Base-by-base conservation (phyloP, 768 basidiomycete genomes). In the Tylopilus subfusipes region DNA sequence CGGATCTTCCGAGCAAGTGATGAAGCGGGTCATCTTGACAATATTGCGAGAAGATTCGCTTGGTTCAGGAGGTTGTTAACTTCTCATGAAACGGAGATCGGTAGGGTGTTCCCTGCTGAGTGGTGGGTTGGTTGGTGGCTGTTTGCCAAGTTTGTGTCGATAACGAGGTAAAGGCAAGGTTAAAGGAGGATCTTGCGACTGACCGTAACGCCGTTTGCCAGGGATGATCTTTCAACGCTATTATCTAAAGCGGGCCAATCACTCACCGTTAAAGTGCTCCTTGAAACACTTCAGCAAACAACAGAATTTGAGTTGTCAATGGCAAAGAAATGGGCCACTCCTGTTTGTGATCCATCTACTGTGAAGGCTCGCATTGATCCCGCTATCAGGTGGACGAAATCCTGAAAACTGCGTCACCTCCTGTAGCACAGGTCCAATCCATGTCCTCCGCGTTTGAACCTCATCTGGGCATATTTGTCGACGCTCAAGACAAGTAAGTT, bases 11-110 rank as follows among this genome's bases (percentile, higher is more conserved):
- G 90, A 46, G 83, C 90, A 8, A 86, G 85, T 6, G 94, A 97
- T 58, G 97, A 98, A 71, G 93, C 97, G 2, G 97, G 96, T 4
- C 93, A 97, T 63, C 77, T 99, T 43, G 97, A 99, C 73, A 99
- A 99, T 59, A 79, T 97, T 7, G 84, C 92, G 0, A 78, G 97
- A 16, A 82, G 97, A 39, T 98, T 93, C 62, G 92, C 94, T 5
- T 99, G 95, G 94, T 98, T 98, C 73, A 78, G 89, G 21, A 82
- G 95, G 27, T 70, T 94, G 29, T 73, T 99, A 21, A 84, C 86
- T 53, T 84, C 82, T 6, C 91, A 97, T 68, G 95, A 98, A 61
- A 79, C 90, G 9, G 95, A 97, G 61, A 85, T 89, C 56, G 88
- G 87, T 0, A 76, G 82, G 14, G 81, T 91, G 1, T 97, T 98